A percentile compares a stretch with the other conserved stretches of the same genome.
Evolutionary conservation across 2,329 filamentous ascomycete species (phyloP).

Genomic region (Cladosporium sp.): DNA sequence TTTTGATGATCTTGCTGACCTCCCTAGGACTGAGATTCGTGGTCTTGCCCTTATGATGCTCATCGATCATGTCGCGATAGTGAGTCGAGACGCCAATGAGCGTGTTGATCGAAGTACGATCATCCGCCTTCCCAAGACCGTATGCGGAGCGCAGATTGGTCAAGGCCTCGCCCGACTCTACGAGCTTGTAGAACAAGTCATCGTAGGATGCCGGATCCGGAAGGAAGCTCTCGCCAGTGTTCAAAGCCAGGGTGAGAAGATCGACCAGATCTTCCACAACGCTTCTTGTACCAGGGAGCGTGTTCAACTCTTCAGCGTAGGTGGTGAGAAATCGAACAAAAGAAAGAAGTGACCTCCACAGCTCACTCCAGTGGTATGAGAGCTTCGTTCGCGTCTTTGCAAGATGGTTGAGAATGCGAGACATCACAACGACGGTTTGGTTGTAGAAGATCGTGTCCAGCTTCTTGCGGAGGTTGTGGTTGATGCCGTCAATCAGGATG

Average conservation of each 20-base stretch:
- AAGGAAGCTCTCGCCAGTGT: conserved; percentile 83
- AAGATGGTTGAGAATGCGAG: conserved; percentile 79
- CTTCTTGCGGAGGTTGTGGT: conserved; percentile 83
- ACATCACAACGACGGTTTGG: conserved; percentile 73
- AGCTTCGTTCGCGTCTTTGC: conserved; percentile 78
- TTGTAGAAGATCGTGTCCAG: conserved; percentile 71
- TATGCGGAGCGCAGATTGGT: conserved; percentile 79
- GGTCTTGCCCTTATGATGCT: conserved; percentile 28
- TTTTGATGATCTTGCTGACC: conserved; percentile 88
- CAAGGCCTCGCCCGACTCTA: conserved; percentile 82
- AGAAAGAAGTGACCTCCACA: conserved; percentile 84
- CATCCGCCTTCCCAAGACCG: conserved; percentile 36
- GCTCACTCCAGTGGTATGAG: conserved; percentile 87
- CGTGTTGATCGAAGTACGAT: conserved; percentile 70
- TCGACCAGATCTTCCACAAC: conserved; percentile 77
- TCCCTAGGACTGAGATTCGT: conserved; percentile 71
- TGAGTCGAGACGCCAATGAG: conserved; percentile 78
- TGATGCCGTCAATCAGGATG: conserved; percentile 83
- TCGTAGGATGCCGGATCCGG: conserved; percentile 86
- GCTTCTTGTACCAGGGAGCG: conserved; percentile 63
- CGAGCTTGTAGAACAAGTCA: conserved; percentile 96
- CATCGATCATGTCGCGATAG: conserved; percentile 78
- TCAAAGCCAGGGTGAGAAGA: conserved; percentile 77
- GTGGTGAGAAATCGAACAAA: conserved; percentile 87
- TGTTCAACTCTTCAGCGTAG: conserved; percentile 74